Evolutionary conservation across 768 basidiomycete species (phyloP).

Genomic region (Clitopilus hobsonii): DNA sequence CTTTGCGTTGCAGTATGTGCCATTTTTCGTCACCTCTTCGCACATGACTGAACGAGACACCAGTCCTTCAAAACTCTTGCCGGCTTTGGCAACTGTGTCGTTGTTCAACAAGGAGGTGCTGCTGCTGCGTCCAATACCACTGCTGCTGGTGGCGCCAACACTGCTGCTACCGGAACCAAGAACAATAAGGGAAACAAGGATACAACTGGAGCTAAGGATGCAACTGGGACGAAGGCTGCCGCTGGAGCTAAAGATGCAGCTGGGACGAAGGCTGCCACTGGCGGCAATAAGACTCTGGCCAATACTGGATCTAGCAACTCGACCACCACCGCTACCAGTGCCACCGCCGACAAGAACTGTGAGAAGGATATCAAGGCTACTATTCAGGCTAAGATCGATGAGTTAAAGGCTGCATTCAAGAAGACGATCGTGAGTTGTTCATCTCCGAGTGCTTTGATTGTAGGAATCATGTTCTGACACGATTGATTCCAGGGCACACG

Average conservation of each 20-base stretch:
- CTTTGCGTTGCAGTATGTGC: conserved; percentile 43
- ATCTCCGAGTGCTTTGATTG: background rate
- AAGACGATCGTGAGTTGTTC: conserved; percentile 15
- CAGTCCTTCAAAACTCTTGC: conserved; percentile 42
- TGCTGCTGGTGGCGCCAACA: conserved; percentile 6
- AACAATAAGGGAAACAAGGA: no score
- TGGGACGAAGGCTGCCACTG: background rate
- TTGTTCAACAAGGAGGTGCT: conserved; percentile 32
- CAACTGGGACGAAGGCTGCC: no score
- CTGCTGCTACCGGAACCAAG: background rate
- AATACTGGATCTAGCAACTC: background rate
- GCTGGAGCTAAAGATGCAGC: background rate
- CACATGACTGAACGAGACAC: background rate
- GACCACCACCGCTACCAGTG: background rate
- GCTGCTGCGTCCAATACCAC: conserved; percentile 10
- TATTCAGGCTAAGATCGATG: conserved; percentile 3
- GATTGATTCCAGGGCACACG: conserved; percentile 28
- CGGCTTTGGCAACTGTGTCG: conserved; percentile 53
- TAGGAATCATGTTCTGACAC: background rate
- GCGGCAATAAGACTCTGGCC: background rate
- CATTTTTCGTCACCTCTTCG: background rate
- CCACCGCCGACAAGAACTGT: background rate
- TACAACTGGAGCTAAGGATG: conserved; percentile 4
- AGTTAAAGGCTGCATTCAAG: conserved; percentile 11
- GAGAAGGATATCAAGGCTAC: background rate